phyloP scores from a whole-genome alignment of 2,329 filamentous ascomycete genomes.

The Pseudogymnoascus sp. region DNA sequence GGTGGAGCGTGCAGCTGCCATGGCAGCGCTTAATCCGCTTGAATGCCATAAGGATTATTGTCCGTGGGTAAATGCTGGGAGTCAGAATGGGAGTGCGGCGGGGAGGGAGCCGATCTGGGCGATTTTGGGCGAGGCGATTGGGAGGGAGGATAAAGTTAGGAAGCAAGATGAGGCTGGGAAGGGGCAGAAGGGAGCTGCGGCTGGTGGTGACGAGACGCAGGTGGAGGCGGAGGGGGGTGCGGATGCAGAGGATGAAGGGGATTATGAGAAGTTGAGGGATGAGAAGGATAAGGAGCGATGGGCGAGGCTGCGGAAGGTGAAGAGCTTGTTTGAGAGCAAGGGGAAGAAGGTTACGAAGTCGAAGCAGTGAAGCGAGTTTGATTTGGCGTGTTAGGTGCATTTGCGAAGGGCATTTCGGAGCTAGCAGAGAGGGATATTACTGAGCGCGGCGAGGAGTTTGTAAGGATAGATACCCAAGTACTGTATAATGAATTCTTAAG shows the following conservation, averaged over 20 bases:
- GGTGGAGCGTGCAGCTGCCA: slow-evolving; percentile 41
- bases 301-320: slow-evolving; percentile 62
- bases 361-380: not conserved
- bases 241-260: slow-evolving; percentile 20
- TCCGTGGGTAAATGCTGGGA: slow-evolving; percentile 61
- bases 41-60: slow-evolving; percentile 76
- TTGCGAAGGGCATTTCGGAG: not conserved
- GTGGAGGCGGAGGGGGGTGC: slow-evolving; percentile 25
- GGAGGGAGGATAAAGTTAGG: slow-evolving; percentile 23
- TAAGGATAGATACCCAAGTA: slow-evolving; percentile 8
- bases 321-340: slow-evolving; percentile 63
- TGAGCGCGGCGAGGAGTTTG: slow-evolving; percentile 6
- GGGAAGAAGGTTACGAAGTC: slow-evolving; percentile 36
- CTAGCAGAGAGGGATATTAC: not conserved
- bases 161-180: slow-evolving; percentile 9
- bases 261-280: slow-evolving; percentile 37
- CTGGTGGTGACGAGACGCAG: slow-evolving; percentile 18
- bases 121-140: slow-evolving; percentile 34
- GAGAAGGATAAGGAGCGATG: slow-evolving; percentile 65
- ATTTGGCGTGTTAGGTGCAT: not conserved
- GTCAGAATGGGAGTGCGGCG: slow-evolving; percentile 44
- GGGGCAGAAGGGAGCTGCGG: slow-evolving; percentile 9
- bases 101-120: slow-evolving; percentile 38
- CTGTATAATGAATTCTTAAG: slow-evolving; percentile 8
- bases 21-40: slow-evolving; percentile 60